These are phyloP conservation scores for Paecilomyces sp. DNA, from an alignment of 2,329 filamentous ascomycete species.

Conservation along the genomic window DNA sequence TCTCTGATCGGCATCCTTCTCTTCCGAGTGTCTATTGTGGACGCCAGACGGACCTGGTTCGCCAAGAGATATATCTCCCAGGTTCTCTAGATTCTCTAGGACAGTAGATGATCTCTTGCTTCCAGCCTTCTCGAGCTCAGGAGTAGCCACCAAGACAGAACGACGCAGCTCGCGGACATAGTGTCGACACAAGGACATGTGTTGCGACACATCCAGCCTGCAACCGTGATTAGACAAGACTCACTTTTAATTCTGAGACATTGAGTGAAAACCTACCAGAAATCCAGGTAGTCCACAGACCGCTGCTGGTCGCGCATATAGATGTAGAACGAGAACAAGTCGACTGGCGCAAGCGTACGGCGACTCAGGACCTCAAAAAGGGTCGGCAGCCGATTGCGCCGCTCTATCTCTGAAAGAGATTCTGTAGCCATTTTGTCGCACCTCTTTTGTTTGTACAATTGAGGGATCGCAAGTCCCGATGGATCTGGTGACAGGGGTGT, in stretches of 20 bases:
- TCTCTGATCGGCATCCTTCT: constrained; percentile 75
- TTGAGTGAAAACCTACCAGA: constrained; percentile 62
- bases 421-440: constrained; percentile 4
- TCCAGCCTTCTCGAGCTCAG: constrained; percentile 72
- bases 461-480: not conserved
- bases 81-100: constrained; percentile 62
- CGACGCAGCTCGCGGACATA: constrained; percentile 93
- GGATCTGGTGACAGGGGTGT: not conserved
- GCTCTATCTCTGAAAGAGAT: constrained; percentile 30
- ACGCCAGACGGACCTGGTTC: constrained; percentile 48
- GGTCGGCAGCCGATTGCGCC: constrained; percentile 80
- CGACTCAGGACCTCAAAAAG: constrained; percentile 93
- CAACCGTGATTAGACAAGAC: constrained; percentile 6
- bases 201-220: constrained; percentile 98
- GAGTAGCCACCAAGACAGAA: constrained; percentile 87
- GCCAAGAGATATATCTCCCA: constrained; percentile 51
- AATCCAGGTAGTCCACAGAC: constrained; percentile 95
- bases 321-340: constrained; percentile 98
- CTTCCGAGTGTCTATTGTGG: constrained; percentile 60
- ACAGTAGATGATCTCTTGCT: constrained; percentile 81
- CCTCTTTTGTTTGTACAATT: not conserved
- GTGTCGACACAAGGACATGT: constrained; percentile 93
- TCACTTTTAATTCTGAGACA: not conserved
- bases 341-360: constrained; percentile 88
- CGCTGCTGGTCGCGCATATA: constrained; percentile 99